Percentiles rank a stretch among this genome's conserved stretches.
Evolutionary conservation across 805 yeast genomes (phyloP).

Genomic region (Starmerella floricola): DNA sequence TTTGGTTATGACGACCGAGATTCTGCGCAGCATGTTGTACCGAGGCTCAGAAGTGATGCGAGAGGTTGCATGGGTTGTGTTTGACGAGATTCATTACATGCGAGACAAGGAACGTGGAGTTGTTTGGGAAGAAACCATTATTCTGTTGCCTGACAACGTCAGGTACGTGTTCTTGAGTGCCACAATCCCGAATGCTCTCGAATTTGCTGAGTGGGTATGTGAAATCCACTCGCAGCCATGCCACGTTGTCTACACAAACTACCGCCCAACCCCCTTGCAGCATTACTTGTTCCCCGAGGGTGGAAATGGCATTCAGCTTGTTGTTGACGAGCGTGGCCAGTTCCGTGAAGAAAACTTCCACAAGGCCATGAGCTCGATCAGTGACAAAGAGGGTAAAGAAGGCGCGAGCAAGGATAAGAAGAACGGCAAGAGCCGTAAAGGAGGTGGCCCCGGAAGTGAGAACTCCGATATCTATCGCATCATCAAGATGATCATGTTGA

Average conservation of each 20-base stretch:
- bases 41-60: constrained; percentile 97
- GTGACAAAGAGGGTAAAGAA: constrained; percentile 59
- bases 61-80: constrained; percentile 97
- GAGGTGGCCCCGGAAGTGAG: constrained; percentile 74
- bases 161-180: constrained; percentile 89
- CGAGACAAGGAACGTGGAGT: constrained; percentile 97
- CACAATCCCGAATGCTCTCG: constrained; percentile 96
- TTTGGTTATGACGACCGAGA: constrained; percentile 97
- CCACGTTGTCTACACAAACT: constrained; percentile 95
- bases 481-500: constrained; percentile 95
- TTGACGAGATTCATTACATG: constrained; percentile 98
- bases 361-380: constrained; percentile 91
- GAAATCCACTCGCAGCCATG: constrained; percentile 93
- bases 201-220: constrained; percentile 97
- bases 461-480: constrained; percentile 91
- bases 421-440: constrained; percentile 59
- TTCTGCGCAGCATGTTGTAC: constrained; percentile 89
- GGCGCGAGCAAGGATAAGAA: constrained; percentile 62
- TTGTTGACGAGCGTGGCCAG: constrained; percentile 91
- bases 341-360: constrained; percentile 97
- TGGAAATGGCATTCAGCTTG: constrained; percentile 94
- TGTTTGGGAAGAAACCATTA: constrained; percentile 98
- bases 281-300: constrained; percentile 97
- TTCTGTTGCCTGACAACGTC: constrained; percentile 88
- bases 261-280: constrained; percentile 97